Evolutionary conservation across 352 stramenopile genomes (phyloP).

Genomic region (Phytophthora vignae): DNA sequence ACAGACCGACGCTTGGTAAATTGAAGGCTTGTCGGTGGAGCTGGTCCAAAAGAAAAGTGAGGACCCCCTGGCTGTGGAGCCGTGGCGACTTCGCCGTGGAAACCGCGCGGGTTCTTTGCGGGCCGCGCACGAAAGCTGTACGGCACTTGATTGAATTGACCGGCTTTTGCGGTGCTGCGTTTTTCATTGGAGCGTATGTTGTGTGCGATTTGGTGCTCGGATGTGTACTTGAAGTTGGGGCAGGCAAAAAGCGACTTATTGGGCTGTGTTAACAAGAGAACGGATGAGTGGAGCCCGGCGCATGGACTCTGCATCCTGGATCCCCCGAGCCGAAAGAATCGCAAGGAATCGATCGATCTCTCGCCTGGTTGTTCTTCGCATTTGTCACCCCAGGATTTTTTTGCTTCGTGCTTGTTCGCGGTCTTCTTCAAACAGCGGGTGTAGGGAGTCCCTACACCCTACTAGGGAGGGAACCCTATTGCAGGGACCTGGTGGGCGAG

Average conservation of each 20-base stretch:
- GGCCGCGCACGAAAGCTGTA: background rate
- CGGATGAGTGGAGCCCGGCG: background rate
- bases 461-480: background rate
- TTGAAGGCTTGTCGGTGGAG: background rate
- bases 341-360: background rate
- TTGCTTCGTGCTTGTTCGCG: background rate
- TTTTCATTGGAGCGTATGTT: background rate
- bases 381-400: background rate
- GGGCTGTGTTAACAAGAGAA: slow-evolving; percentile 1
- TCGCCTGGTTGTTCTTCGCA: background rate
- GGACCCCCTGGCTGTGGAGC: background rate
- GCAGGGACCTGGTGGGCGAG: no score
- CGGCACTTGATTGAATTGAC: background rate
- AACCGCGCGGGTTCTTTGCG: background rate
- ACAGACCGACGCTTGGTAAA: background rate
- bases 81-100: background rate
- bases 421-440: background rate
- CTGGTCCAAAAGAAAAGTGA: background rate
- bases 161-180: background rate
- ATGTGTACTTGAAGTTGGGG: slow-evolving; percentile 1
- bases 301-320: background rate
- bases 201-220: background rate
- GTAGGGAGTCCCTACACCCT: no score
- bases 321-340: background rate
- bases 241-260: background rate